phyloP scores from a whole-genome alignment of 1,284 basidiomycete species.

The Cystobasidiaceae sp. region DNA sequence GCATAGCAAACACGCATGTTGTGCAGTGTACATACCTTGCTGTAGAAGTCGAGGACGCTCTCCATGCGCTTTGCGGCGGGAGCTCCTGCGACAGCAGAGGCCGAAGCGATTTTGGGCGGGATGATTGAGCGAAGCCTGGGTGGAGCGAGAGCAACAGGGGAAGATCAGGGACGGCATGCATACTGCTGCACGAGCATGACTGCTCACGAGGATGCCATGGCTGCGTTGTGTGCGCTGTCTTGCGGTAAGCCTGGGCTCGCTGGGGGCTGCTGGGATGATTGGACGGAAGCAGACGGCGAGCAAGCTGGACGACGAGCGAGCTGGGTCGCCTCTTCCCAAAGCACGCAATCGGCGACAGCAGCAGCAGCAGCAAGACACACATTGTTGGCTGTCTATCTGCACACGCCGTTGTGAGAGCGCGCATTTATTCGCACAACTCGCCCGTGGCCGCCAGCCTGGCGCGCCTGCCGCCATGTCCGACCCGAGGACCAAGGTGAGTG shows the following conservation, averaged over 20 bases:
- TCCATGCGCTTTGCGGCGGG: slow-evolving; percentile 42
- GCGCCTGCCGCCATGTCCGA: too few species aligned
- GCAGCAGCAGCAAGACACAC: too few species aligned
- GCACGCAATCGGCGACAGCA: too few species aligned
- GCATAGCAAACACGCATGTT: neutral
- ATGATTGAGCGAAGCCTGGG: slow-evolving; percentile 35
- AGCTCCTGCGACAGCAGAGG: slow-evolving; percentile 40
- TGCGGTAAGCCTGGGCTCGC: neutral
- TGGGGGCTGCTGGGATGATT: neutral
- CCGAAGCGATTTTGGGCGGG: slow-evolving; percentile 45
- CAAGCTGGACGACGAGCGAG: too few species aligned
- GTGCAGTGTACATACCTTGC: slow-evolving; percentile 34
- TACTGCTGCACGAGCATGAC: neutral
- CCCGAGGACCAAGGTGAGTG: neutral
- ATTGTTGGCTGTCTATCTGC: too few species aligned
- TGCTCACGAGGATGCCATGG: slow-evolving; percentile 28
- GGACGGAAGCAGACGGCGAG: neutral
- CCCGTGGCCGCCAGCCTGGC: too few species aligned
- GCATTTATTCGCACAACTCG: too few species aligned
- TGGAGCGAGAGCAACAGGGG: neutral
- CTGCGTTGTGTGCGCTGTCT: neutral
- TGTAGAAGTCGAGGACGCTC: slow-evolving; percentile 45
- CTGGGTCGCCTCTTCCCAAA: too few species aligned
- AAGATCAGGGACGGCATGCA: neutral
- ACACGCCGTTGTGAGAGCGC: too few species aligned